phyloP scores from a whole-genome alignment of 768 basidiomycete species.

The Tricholomella constricta region DNA sequence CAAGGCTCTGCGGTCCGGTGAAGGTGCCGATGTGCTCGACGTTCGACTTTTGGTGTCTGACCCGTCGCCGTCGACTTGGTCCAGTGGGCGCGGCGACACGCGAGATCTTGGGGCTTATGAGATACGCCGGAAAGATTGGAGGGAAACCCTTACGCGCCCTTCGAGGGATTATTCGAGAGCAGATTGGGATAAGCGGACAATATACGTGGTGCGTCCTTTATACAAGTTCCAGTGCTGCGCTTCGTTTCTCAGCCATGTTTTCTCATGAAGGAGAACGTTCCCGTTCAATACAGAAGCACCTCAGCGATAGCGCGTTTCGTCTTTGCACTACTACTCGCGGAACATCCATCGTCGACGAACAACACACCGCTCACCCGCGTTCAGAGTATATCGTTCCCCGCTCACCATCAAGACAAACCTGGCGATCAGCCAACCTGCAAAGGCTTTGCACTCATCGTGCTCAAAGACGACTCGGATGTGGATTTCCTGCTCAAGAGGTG shows the following conservation, averaged over 20 bases:
- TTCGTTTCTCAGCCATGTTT: not conserved
- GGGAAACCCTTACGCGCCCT: slow-evolving; percentile 19
- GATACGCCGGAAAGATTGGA: slow-evolving; percentile 57
- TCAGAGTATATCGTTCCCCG: slow-evolving; percentile 58
- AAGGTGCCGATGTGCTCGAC: slow-evolving; percentile 50
- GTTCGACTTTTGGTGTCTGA: slow-evolving; percentile 59
- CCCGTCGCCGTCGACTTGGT: slow-evolving; percentile 41
- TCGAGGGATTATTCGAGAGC: slow-evolving; percentile 29
- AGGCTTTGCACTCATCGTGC: slow-evolving; percentile 73
- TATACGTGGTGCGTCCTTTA: slow-evolving; percentile 62
- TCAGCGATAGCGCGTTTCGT: slow-evolving; percentile 53
- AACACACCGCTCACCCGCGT: slow-evolving; percentile 29
- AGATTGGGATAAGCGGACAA: slow-evolving; percentile 64
- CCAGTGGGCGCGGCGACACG: slow-evolving; percentile 6
- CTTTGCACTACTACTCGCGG: slow-evolving; percentile 36
- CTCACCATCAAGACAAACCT: slow-evolving; percentile 64
- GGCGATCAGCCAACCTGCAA: slow-evolving; percentile 60
- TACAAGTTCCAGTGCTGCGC: not conserved
- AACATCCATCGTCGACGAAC: slow-evolving; percentile 10
- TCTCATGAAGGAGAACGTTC: slow-evolving; percentile 68
- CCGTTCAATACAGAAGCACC: slow-evolving; percentile 50
- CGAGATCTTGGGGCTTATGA: slow-evolving; percentile 60
- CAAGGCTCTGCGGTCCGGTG: slow-evolving; percentile 55
- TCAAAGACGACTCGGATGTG: slow-evolving; percentile 42
- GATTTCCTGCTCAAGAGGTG: slow-evolving; percentile 49